Evolutionary conservation across 2,329 filamentous ascomycete species (phyloP), one percentile per base, ranked within the genome.

Genomic region (Neonectria hederae): DNA sequence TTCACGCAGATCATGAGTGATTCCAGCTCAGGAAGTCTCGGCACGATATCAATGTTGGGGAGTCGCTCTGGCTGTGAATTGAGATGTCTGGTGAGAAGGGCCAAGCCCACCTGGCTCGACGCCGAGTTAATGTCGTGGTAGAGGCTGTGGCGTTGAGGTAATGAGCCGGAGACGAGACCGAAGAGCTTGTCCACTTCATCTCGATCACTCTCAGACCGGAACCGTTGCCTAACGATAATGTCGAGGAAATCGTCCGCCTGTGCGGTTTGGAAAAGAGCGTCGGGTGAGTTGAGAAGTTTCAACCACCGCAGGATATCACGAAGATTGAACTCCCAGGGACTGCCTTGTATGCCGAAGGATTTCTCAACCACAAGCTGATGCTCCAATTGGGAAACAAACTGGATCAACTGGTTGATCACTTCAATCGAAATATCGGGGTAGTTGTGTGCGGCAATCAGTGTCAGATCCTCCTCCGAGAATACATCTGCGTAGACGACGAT

Each of bases 401-500:
- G 82, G 32, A 97, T 94, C 55, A 97, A 82, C 43, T 85, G 87
- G 26, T 84, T 81, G 21, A 94, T 87, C 30, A 89, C 86, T 1
- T 86, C 80, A 0, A 80, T 71, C 0, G 87, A 78, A 22, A 94
- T 85, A 1, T 80, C 76, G 0, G 93, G 90, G 74, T 93, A 97
- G 65, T 92, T 89, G 70, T 91, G 91, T 26, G 86, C 83, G 51
- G 94, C 97, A 67, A 99, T 98, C 51, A 91, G 82, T 64, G 90
- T 86, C 63, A 99, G 80, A 81, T 99, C 96, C 32, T 92, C 86
- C 26, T 91, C 84, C 17, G 87, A 91, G 76, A 99, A 96, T 5
- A 94, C 87, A 75, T 99, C 96, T 62, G 96, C 94, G 79, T 98
- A 98, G 0, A 99, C 97, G 19, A 99, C 95, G 40, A 97, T 96